phyloP scores from a whole-genome alignment of 2,329 filamentous ascomycete genomes.

The Rugonectria rugulosa region DNA sequence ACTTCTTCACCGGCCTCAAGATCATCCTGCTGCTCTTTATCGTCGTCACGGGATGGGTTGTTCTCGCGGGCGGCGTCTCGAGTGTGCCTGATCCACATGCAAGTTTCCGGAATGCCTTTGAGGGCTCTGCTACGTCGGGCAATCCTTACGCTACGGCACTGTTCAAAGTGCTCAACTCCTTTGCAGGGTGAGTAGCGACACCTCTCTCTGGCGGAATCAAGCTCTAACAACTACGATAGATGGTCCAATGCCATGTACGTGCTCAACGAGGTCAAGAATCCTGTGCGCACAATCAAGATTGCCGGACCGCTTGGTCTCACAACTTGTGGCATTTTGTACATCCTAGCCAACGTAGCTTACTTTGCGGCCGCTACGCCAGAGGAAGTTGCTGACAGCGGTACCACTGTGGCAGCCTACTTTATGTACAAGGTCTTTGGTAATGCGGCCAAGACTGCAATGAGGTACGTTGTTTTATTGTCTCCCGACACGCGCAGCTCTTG shows the following conservation, averaged over 20 bases:
- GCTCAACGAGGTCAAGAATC: constrained; percentile 74
- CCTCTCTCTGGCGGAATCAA: background rate
- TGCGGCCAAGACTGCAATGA: constrained; percentile 57
- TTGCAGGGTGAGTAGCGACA: constrained; percentile 61
- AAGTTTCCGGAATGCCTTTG: constrained; percentile 36
- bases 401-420: constrained; percentile 72
- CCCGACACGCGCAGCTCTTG: background rate
- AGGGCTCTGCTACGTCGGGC: constrained; percentile 48
- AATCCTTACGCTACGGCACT: constrained; percentile 66
- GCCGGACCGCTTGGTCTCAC: constrained; percentile 66
- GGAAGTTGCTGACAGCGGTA: constrained; percentile 71
- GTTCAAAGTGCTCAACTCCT: constrained; percentile 75
- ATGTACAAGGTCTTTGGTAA: constrained; percentile 70
- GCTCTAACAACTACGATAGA: background rate
- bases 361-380: constrained; percentile 72
- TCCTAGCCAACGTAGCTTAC: constrained; percentile 69
- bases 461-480: background rate
- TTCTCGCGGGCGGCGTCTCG: background rate
- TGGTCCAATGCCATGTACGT: constrained; percentile 60
- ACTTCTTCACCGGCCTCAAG: constrained; percentile 61
- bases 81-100: background rate
- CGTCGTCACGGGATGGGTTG: constrained; percentile 53
- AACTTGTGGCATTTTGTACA: constrained; percentile 68
- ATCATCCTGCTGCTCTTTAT: background rate
- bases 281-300: constrained; percentile 70